Evolutionary conservation across 305 asterid species (phyloP).

Genomic region (Rubia balearica): DNA sequence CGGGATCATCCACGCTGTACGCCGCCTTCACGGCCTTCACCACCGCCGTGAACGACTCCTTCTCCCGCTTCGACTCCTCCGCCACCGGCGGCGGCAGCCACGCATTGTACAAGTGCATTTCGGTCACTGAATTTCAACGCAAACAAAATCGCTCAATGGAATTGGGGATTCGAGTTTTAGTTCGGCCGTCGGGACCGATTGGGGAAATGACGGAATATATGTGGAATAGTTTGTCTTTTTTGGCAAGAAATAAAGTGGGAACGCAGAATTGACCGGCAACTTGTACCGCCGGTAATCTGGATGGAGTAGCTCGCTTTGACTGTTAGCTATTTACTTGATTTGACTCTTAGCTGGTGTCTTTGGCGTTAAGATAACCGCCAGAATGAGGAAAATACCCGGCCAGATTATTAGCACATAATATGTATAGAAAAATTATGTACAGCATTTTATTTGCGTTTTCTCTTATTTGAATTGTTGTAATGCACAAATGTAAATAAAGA

Average conservation of each 20-base stretch:
- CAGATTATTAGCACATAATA: too few relatives aligned
- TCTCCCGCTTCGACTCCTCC: slow-evolving; percentile 75
- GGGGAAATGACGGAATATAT: not conserved
- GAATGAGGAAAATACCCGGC: too few relatives aligned
- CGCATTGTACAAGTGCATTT: slow-evolving; percentile 90
- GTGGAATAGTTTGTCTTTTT: slow-evolving; percentile 35
- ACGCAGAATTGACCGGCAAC: slow-evolving; percentile 26
- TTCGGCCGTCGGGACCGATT: not conserved
- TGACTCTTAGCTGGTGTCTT: not conserved
- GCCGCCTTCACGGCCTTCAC: slow-evolving; percentile 66
- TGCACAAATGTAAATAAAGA: too few relatives aligned
- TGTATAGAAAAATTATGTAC: too few relatives aligned
- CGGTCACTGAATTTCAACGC: not conserved
- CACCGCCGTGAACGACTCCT: slow-evolving; percentile 63
- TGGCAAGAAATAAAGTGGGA: slow-evolving; percentile 36
- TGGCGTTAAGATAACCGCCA: not conserved
- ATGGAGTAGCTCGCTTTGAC: not conserved
- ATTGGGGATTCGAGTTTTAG: not conserved
- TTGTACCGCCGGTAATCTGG: slow-evolving; percentile 20
- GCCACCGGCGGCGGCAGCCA: slow-evolving; percentile 99
- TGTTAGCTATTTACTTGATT: not conserved
- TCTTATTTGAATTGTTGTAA: too few relatives aligned
- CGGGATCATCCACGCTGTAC: slow-evolving; percentile 63
- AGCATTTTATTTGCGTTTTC: too few relatives aligned
- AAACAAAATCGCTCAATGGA: not conserved